Evolutionary conservation across 208 protist genomes (phyloP), one percentile per base, ranked within the genome.

Genomic region (Willaertia magna): DNA sequence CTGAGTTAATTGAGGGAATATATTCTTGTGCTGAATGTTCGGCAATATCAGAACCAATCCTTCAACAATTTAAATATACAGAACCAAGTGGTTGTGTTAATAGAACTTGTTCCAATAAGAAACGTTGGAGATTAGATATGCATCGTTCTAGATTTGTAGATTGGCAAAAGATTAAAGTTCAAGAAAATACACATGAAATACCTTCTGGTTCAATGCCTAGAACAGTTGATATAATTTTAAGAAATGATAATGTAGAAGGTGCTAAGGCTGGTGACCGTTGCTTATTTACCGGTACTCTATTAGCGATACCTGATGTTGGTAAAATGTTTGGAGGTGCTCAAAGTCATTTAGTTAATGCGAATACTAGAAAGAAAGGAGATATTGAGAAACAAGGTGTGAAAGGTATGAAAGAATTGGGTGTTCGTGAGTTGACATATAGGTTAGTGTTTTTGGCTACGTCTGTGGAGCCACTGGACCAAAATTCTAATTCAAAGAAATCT

Each of bases 1-100:
- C 98, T 9, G 98, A 99, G 91, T 92, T 99, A 7, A 81, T 99
- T 18, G 89, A 95, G 16, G 98, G 95, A 40, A 93, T 94, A 9
- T 99, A 99, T 87, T 87, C 89, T 59, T 99, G 98, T 93, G 87
- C 90, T 79, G 96, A 98, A 87, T 99, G 98, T 90, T 89, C 92
- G 7, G 94, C 92, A 6, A 88, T 94, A 87, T 96, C 93, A 39
- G 30, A 89, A 20, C 91, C 93, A 26, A 91, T 99, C 0, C 88
- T 89, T 67, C 98, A 99, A 92, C 95, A 99, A 89, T 99, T 99
- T 90, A 94, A 97, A 87, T 99, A 99, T 93, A 99, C 98, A 9
- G 97, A 97, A 87, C 95, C 96, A 40, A 92, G 93, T 18, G 90
- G 90, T 43, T 98, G 96, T 88, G 90, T 91, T 34, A 97, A 97